Evolutionary conservation across 768 basidiomycete genomes (phyloP), one percentile per base, ranked within the genome.

Genomic region (Boletus sp.): DNA sequence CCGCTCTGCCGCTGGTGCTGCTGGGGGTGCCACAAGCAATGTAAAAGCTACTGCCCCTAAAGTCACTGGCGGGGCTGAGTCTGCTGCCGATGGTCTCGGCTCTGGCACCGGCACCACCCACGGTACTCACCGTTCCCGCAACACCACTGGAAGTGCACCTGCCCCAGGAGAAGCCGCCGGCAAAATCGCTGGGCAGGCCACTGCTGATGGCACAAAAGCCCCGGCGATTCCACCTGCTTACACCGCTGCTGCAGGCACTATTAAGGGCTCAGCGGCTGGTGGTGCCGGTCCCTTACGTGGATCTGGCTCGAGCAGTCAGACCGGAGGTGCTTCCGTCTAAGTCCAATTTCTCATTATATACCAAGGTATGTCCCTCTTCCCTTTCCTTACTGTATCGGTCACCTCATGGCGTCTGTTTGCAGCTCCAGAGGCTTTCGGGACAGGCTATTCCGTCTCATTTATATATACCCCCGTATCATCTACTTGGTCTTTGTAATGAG

Each of bases 141-240:
- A 9, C 7, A 13, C 8, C 29, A 5, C 8, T 3, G 17, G 0
- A 27, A 7, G 23, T 41, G 9, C 5, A 10, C 5, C 27, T 43
- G 42, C 2, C 3, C 8, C 25, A 44, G 17, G 21, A 11, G 8
- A 40, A 3, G 21, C 3, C 23, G 6, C 14, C 21, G 14, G 2
- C 23, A 17, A 2, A 25, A 0, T 14, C 8, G 2, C 25, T 25
- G 39, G 13, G 11, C 19, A 21, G 39, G 21, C 5, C 21, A 11
- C 5, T 14, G 21, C 2, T 41, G 21, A 8, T 14, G 17, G 23
- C 15, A 25, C 5, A 8, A 1, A 0, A 5, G 1, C 17, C 17
- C 17, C 5, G 9, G 27, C 2, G n/a, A 11, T 9, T 1, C 7
- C 7, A 8, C 7, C 0, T 17, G 3, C 7, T n/a, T 1, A 15